Conservation (phyloP, 2,329 filamentous ascomycete genomes). For the Aspergillus calidoustus region DNA sequence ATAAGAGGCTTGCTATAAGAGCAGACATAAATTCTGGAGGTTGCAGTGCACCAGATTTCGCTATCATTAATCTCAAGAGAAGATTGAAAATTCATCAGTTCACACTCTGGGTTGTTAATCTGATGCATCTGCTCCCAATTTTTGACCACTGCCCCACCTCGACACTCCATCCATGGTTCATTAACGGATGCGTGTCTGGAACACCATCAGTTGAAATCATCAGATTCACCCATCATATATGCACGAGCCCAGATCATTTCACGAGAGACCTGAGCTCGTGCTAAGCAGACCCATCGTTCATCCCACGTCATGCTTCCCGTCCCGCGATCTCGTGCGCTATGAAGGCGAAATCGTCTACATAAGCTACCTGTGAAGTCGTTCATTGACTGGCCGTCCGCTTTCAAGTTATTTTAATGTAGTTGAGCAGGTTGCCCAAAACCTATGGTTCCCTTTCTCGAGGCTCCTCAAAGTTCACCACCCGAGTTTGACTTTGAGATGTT, state of each 20-base stretch:
- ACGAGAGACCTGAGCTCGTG: background rate
- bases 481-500: background rate
- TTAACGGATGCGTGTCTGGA: background rate
- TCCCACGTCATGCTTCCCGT: background rate
- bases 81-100: background rate
- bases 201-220: background rate
- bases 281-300: background rate
- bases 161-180: slow-evolving; percentile 6
- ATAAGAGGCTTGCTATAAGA: background rate
- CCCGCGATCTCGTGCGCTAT: background rate
- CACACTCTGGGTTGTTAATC: background rate
- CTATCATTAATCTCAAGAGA: background rate
- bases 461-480: background rate
- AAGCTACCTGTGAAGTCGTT: too few species aligned
- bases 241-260: background rate
- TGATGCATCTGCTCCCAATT: slow-evolving; percentile 8
- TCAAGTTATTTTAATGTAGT: background rate
- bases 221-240: background rate
- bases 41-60: background rate
- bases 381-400: too few species aligned
- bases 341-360: too few species aligned
- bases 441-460: background rate
- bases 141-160: slow-evolving; percentile 9
- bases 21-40: background rate
- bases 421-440: background rate